These are phyloP conservation scores for Cyberlindnera misumaiensis DNA, from an alignment of 805 yeast species.

Conservation along the genomic window DNA sequence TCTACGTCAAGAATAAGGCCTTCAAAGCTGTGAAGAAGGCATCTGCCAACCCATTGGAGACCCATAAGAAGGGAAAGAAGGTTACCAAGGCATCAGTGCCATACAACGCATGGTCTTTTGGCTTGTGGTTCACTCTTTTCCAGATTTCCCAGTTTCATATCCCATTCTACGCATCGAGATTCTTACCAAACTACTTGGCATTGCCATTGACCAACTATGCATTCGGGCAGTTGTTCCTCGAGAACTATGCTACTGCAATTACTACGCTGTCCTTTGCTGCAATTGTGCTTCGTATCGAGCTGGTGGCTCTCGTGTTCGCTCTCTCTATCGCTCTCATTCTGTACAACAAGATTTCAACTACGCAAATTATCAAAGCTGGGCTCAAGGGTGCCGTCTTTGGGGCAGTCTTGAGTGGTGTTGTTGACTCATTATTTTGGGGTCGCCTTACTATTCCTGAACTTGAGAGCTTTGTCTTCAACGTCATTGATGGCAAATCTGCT, in stretches of 20 bases:
- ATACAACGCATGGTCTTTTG: conserved; percentile 25
- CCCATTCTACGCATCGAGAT: conserved; percentile 71
- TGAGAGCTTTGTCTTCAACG: conserved; percentile 66
- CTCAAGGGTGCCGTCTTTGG: conserved; percentile 50
- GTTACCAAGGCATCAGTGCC: neutral
- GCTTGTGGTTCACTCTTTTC: conserved; percentile 55
- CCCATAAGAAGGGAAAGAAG: conserved; percentile 9
- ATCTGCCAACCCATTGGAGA: conserved; percentile 4
- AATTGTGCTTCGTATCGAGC: conserved; percentile 65
- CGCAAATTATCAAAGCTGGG: conserved; percentile 33
- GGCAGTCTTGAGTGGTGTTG: conserved; percentile 33
- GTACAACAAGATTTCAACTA: conserved; percentile 40
- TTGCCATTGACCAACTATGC: conserved; percentile 65
- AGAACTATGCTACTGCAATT: conserved; percentile 39
- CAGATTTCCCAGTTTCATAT: conserved; percentile 70
- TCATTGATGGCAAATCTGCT: conserved; percentile 62
- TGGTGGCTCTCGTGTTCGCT: conserved; percentile 47
- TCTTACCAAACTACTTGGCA: conserved; percentile 77
- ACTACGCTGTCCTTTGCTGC: conserved; percentile 55
- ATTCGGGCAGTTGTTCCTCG: conserved; percentile 42
- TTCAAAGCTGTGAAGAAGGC: conserved; percentile 24
- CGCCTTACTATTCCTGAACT: conserved; percentile 64
- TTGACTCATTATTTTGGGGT: conserved; percentile 79
- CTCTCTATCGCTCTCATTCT: conserved; percentile 39
- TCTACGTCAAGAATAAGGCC: conserved; percentile 38